Base-by-base conservation (phyloP, 108 stramenopile species). In the Cyclotella cryptica region DNA sequence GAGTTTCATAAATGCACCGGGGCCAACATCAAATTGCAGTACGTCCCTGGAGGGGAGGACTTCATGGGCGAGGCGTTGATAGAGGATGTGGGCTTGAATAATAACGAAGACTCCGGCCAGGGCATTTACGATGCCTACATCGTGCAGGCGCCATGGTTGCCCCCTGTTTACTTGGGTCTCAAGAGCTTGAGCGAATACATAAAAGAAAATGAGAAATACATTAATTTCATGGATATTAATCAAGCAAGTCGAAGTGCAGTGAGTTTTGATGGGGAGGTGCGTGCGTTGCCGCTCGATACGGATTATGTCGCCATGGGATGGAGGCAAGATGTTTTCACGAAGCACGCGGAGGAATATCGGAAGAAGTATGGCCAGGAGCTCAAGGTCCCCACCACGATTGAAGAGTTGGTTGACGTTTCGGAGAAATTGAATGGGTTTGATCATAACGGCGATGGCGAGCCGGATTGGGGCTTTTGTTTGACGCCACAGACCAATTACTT, bases 401-500 rank as follows among this genome's bases (percentile, higher is more conserved):
- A 81, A 12, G 80, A 81, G 24, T 55, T 81, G 62, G 75, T 74
- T 0, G 58, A 62, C 17, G 52, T 77, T 12, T 49, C 44, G 18
- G 80, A 81, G 51, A 71, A 61, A 58, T 42, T 81, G 27, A 81
- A 71, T 53, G 80, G 80, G 35, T 67, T 63, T 39, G 75, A 81
- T 59, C 75, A 81, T 46, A 76, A 77, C 54, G 75, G 57, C n/a
- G 80, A 81, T 46, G 80, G 80, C 18, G 76, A 45, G 41, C 27
- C 39, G 11, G 80, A 77, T 71, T 81, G 75, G 80, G 80, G 80
- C 28, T 73, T 77, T 45, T 81, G 80, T 62, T 63, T 81, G 51
- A 77, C 80, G 43, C 80, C 80, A 2, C 80, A 81, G 76, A 74
- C 72, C 0, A 81, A 81, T 52, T 81, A 81, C 44, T 81, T 81